Base-by-base conservation (phyloP, 2,329 filamentous ascomycete species). In the Sclerotinia subarctica region DNA sequence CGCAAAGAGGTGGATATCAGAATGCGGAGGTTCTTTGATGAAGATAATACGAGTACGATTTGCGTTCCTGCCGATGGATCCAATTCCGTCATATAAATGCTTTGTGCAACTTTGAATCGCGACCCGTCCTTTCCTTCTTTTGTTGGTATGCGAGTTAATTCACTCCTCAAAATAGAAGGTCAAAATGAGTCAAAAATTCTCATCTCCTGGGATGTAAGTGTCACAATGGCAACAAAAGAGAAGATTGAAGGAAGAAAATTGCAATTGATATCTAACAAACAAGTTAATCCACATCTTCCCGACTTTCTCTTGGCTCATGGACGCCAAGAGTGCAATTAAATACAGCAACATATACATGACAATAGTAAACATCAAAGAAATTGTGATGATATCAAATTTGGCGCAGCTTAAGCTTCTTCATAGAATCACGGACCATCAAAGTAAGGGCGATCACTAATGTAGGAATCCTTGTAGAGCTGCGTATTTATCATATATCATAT, bases 311-410 rank as follows among this genome's bases (percentile, higher is more conserved):
- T 56, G 53, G 53, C 53, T 56, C 35, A n/a, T n/a, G 15, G 3
- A 35, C 29, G 53, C 53, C 53, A 56, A 56, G 53, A 56, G 35
- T 56, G 53, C 11, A 56, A 56, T 56, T 21, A 56, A 56, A 56
- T n/a, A 35, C 29, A 56, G 38, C 38, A 42, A 42, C 5, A 42
- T 42, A 4, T 42, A 17, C 13, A 42, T 42, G 1, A 15, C 15
- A 42, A 3, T 42, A 42, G 15, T 42, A 17, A 42, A 42, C 38
- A 42, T 17, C 38, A 42, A 42, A 42, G 38, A 42, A 42, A 42
- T 42, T 47, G 46, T 47, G 46, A n/a, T 47, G 46, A 47, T 56
- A 35, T 35, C 53, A 32, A 19, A n/a, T 35, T 11, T 21, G 53
- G 53, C 35, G 53, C 29, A 19, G 53, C 53, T 35, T 35, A 7